A percentile compares a stretch with the other conserved stretches of the same genome.
phyloP scores from a whole-genome alignment of 2,329 filamentous ascomycete species.

The Talaromyces sp. region DNA sequence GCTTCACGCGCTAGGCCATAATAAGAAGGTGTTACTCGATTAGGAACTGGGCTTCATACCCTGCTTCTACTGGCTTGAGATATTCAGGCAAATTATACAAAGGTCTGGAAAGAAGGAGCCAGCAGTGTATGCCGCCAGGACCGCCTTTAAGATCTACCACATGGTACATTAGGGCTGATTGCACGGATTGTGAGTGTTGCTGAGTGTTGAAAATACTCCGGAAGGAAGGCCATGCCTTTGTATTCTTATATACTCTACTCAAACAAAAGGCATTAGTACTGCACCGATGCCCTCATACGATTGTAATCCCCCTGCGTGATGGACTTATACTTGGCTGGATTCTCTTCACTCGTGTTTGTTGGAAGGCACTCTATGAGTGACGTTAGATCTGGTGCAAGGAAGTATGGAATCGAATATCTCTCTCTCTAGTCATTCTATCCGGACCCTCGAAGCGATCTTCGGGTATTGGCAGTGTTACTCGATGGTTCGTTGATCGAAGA shows the following conservation, averaged over 20 bases:
- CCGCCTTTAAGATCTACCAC: background rate
- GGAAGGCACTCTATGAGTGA: slow-evolving; percentile 51
- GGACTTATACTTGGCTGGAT: slow-evolving; percentile 51
- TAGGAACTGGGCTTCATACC: background rate
- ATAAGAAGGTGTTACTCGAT: background rate
- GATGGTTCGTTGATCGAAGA: slow-evolving; percentile 51
- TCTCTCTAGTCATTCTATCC: slow-evolving; percentile 35
- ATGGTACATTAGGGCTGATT: background rate
- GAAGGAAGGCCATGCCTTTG: no score
- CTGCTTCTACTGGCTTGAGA: no score
- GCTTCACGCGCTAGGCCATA: background rate
- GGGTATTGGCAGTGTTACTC: slow-evolving; percentile 45
- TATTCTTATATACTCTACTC: background rate
- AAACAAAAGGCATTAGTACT: slow-evolving; percentile 22
- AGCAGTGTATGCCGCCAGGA: background rate
- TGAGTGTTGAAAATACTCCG: background rate
- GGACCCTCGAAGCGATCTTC: slow-evolving; percentile 37
- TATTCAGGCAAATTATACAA: no score
- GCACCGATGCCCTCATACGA: slow-evolving; percentile 32
- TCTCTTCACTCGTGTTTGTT: slow-evolving; percentile 42
- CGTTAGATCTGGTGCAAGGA: slow-evolving; percentile 51
- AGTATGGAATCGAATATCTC: slow-evolving; percentile 60
- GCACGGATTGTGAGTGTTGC: background rate
- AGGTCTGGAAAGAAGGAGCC: background rate
- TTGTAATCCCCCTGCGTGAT: slow-evolving; percentile 42